Percentiles rank a stretch among this genome's conserved stretches.
phyloP scores from a whole-genome alignment of 306 rosid species.

The Notholithocarpus densiflorus region DNA sequence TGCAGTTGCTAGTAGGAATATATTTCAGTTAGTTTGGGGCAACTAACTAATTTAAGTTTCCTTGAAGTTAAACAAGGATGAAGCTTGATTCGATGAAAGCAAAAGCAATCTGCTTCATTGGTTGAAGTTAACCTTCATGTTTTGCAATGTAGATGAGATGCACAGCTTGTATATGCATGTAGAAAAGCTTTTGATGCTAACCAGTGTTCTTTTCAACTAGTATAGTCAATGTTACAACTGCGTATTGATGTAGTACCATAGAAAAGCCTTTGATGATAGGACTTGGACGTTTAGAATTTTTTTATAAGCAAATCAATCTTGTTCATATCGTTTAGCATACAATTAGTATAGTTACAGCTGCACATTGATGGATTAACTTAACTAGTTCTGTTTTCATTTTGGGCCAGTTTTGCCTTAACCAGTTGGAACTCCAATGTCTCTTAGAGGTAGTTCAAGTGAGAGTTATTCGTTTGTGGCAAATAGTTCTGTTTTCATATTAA shows the following conservation, averaged over 20 bases:
- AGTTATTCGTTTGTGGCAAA: too few species aligned
- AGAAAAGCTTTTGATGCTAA: background rate
- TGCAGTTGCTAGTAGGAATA: constrained; percentile 75
- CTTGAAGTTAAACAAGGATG: background rate
- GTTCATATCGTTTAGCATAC: background rate
- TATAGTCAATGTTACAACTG: too few species aligned
- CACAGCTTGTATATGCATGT: background rate
- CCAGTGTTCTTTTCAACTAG: background rate
- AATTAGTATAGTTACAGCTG: background rate
- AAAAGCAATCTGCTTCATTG: constrained; percentile 7
- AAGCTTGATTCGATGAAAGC: background rate
- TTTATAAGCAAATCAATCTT: background rate
- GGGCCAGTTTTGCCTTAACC: too few species aligned
- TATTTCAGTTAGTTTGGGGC: constrained; percentile 86
- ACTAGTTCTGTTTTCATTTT: background rate
- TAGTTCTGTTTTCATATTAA: too few species aligned
- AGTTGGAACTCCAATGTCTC: too few species aligned
- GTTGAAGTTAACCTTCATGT: background rate
- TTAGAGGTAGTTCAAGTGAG: too few species aligned
- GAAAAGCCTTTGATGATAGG: background rate
- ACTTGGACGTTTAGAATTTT: background rate
- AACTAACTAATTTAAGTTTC: constrained; percentile 24
- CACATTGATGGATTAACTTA: background rate
- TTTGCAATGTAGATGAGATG: constrained; percentile 8
- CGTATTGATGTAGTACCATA: too few species aligned